Evolutionary conservation across 192 early-diverging fungal genomes (phyloP), one percentile per base, ranked within the genome.

Genomic region (Backusella circina): DNA sequence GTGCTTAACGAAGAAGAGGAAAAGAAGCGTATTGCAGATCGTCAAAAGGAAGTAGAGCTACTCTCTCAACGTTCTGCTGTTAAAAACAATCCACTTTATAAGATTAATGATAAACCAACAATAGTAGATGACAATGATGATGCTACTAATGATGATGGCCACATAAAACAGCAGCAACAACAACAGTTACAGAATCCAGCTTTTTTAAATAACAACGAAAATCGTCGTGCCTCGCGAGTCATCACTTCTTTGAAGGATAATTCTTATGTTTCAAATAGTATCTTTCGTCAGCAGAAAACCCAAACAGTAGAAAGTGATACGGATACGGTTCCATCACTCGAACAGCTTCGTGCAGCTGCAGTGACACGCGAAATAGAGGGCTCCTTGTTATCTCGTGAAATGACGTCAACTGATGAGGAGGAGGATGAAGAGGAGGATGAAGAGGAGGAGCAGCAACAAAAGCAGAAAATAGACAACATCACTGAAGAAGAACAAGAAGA

Each of bases 21-120:
- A 33, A 68, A 70, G 21, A 70, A 76, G 32, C 32, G 37, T 35
- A 44, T 37, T 13, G 26, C 28, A 9, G 38, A 61, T 31, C 75
- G 75, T 12, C 75, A 76, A 51, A 47, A 76, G 31, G 77, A 79
- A 65, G 73, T 74, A 2, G 77, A 65, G 7, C 26, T 31, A 13
- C n/a, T 79, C 10, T 44, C 72, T 33, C 74, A 79, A 47, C 44
- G 68, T 32, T 79, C 77, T 9, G 72, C 72, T 33, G 77, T 79
- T 23, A 73, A 74, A 37, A 79, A 74, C 31, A 79, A 79, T 68
- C 77, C 77, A 23, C 65, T 79, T 21, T 38, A 74, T 37, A 65
- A 65, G 16, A 73, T 64, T 15, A 72, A 79, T 37, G 38, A 73
- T 18, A 18, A 54, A 13, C 15, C 2, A 0, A 21, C 32, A 65